phyloP scores from a whole-genome alignment of 768 basidiomycete genomes.

The Podaxis sp. region DNA sequence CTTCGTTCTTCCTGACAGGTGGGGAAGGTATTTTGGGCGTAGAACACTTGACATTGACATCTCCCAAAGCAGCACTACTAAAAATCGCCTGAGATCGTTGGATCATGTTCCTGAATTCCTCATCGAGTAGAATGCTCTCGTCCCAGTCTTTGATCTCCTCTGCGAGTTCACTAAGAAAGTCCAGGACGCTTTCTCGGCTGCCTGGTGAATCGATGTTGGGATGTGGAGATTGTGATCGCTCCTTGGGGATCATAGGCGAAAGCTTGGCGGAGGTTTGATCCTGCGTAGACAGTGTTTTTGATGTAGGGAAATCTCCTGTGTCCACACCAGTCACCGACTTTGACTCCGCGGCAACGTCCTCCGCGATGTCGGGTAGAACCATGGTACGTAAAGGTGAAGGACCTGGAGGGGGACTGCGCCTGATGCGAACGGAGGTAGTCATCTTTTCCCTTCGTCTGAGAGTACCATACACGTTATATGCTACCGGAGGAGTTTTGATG shows the following conservation, averaged over 20 bases:
- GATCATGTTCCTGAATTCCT: slow-evolving; percentile 43
- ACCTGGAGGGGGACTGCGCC: slow-evolving; percentile 34
- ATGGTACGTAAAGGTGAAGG: slow-evolving; percentile 45
- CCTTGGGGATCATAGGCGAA: not conserved
- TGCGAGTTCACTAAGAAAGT: slow-evolving; percentile 43
- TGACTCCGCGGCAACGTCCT: slow-evolving; percentile 10
- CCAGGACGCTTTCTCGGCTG: slow-evolving; percentile 27
- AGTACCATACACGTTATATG: not conserved
- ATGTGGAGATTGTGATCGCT: not conserved
- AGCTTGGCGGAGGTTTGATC: not conserved
- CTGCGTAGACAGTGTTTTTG: not conserved
- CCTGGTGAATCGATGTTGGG: not conserved
- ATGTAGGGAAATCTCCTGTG: not conserved
- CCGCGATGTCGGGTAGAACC: slow-evolving; percentile 32
- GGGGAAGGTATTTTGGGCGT: not conserved
- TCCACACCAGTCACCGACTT: slow-evolving; percentile 15
- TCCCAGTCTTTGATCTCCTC: slow-evolving; percentile 51
- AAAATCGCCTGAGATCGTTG: slow-evolving; percentile 22
- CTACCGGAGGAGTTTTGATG: not conserved
- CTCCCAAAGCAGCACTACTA: not conserved
- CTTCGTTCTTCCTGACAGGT: not conserved
- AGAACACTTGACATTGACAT: slow-evolving; percentile 3
- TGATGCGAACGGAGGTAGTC: slow-evolving; percentile 20
- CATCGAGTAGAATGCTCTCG: slow-evolving; percentile 40
- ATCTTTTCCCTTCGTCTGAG: slow-evolving; percentile 1